Conservation (phyloP, 371 early-diverging fungal species). For the Mitosporidium daphniae region DNA sequence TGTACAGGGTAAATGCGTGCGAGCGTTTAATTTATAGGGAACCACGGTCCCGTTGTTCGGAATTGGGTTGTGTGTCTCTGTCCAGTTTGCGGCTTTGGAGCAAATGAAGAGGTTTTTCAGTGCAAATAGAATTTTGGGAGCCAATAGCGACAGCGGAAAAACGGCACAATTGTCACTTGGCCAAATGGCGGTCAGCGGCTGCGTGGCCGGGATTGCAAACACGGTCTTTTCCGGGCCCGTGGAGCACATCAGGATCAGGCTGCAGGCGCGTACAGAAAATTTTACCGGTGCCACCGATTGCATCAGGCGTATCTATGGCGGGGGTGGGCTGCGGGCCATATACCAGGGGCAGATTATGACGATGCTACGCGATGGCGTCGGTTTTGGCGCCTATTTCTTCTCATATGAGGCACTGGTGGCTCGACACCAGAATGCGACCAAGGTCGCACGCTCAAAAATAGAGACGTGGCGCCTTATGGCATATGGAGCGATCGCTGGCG, state of each 20-base stretch:
- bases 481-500: constrained; percentile 28
- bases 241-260: constrained; percentile 23
- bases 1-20: constrained; percentile 17
- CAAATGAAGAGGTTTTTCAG: constrained; percentile 9
- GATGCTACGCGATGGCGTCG: constrained; percentile 11
- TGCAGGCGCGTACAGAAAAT: constrained; percentile 12
- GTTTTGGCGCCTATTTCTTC: constrained; percentile 8
- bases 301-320: constrained; percentile 6
- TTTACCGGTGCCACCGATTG: constrained; percentile 13
- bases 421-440: constrained; percentile 3
- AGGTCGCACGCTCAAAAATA: constrained; percentile 10
- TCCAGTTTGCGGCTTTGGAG: constrained; percentile 15
- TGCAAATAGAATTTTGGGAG: constrained; percentile 3
- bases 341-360: constrained; percentile 15
- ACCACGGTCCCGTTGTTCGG: constrained; percentile 38
- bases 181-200: constrained; percentile 13
- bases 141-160: too few relatives aligned
- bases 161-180: constrained; percentile 5
- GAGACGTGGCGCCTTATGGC: constrained; percentile 18
- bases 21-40: constrained; percentile 10
- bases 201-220: constrained; percentile 12
- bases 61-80: constrained; percentile 33
- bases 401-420: constrained; percentile 6
- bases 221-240: constrained; percentile 13
- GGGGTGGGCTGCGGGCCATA: constrained; percentile 10